Evolutionary conservation across 1,284 basidiomycete species (phyloP).

Genomic region (Ceratobasidium sp.): DNA sequence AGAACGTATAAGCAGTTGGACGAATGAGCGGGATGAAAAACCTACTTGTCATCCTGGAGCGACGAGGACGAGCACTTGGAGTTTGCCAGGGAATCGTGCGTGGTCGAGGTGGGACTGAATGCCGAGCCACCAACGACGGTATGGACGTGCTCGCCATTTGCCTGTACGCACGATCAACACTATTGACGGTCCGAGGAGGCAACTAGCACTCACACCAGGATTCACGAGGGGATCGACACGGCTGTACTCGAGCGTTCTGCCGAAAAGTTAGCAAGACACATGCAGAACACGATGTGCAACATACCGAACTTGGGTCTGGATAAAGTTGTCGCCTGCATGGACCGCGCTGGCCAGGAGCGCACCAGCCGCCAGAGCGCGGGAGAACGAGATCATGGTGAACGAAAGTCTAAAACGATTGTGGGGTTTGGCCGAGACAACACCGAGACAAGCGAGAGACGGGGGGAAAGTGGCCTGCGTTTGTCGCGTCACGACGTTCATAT

Average conservation of each 20-base stretch:
- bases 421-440: background rate
- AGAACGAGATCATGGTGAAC: conserved; percentile 17
- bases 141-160: conserved; percentile 13
- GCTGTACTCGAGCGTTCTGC: background rate
- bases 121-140: conserved; percentile 13
- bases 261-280: background rate
- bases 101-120: conserved; percentile 13
- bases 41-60: conserved; percentile 21
- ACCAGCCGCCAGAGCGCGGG: conserved; percentile 24
- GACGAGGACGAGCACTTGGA: conserved; percentile 23
- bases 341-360: background rate
- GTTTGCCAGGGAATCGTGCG: background rate
- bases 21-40: too few relatives aligned
- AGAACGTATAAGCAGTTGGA: background rate
- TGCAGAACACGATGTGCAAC: background rate
- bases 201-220: conserved; percentile 5
- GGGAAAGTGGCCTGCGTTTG: background rate
- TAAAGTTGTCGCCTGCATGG: conserved; percentile 8
- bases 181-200: too few relatives aligned
- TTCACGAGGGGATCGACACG: conserved; percentile 20
- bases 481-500: conserved; percentile 3
- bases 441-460: background rate
- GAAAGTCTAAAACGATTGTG: conserved; percentile 17
- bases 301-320: conserved; percentile 8
- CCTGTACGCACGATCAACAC: background rate